phyloP scores from a whole-genome alignment of 345 rosid genomes.

The Syzygium oleosum region DNA sequence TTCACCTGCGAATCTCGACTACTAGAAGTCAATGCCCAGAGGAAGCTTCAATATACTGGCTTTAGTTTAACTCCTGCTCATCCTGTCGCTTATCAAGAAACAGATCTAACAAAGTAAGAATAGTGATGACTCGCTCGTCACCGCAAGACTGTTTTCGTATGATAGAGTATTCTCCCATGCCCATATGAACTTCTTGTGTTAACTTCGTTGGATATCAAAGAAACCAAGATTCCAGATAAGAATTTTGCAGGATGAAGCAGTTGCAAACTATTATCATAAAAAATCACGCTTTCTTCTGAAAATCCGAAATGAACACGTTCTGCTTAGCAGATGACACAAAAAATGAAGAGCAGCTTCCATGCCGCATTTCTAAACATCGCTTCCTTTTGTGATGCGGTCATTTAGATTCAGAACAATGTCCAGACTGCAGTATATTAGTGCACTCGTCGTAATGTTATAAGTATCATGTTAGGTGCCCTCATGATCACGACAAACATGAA shows the following conservation, averaged over 20 bases:
- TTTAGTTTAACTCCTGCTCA: neutral
- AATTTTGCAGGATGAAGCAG: neutral
- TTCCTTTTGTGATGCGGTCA: neutral
- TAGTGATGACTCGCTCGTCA: neutral
- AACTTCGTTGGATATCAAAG: neutral
- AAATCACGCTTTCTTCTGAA: neutral
- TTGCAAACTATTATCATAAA: neutral
- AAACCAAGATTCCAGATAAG: neutral
- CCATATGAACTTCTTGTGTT: neutral
- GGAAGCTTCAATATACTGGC: neutral
- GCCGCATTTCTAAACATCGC: neutral
- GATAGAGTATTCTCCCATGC: neutral
- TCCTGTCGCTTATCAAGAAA: neutral
- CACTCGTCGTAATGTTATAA: neutral
- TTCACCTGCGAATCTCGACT: neutral
- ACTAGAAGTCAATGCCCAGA: neutral
- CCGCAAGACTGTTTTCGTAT: neutral
- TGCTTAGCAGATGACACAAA: neutral
- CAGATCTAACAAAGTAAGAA: neutral
- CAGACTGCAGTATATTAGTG: neutral
- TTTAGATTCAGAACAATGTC: neutral
- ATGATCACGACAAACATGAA: neutral
- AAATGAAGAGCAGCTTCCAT: neutral
- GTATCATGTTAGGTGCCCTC: neutral
- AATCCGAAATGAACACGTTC: neutral